phyloP scores from a whole-genome alignment of 2,329 filamentous ascomycete species.

The Venturiaceae sp. region DNA sequence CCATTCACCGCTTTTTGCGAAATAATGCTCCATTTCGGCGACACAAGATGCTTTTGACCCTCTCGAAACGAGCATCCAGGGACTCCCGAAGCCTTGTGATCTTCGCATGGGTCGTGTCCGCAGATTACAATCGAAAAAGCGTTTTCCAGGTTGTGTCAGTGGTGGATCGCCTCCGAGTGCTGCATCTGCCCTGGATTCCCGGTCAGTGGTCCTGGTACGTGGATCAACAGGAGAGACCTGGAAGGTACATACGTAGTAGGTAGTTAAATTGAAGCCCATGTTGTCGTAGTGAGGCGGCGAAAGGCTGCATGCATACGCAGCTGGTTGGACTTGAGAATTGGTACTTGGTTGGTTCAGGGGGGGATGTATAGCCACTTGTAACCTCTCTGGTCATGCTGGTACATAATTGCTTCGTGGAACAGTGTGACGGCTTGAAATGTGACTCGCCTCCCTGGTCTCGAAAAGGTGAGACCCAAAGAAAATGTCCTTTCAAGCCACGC shows the following conservation, averaged over 20 bases:
- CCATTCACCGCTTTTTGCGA: background rate
- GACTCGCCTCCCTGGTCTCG: background rate
- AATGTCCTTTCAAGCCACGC: background rate
- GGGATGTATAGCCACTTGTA: background rate
- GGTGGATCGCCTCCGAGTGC: background rate
- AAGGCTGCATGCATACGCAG: background rate
- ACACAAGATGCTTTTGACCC: background rate
- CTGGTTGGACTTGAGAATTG: too few relatives aligned
- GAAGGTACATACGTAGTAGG: background rate
- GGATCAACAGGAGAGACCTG: too few relatives aligned
- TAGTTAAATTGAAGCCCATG: too few relatives aligned
- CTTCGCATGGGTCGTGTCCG: background rate
- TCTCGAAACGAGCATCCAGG: background rate
- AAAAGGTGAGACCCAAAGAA: background rate
- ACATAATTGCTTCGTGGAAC: background rate
- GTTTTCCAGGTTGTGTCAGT: background rate
- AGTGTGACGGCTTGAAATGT: background rate
- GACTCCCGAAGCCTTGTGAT: background rate
- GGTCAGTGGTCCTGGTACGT: background rate
- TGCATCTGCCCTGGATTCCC: background rate
- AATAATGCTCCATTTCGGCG: background rate
- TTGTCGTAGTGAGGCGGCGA: background rate
- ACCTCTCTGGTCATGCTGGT: background rate
- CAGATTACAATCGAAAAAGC: background rate
- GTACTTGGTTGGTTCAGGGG: too few relatives aligned